Evolutionary conservation across 1,284 basidiomycete species (phyloP), one percentile per base, ranked within the genome.

Genomic region (Puccinia polysora): DNA sequence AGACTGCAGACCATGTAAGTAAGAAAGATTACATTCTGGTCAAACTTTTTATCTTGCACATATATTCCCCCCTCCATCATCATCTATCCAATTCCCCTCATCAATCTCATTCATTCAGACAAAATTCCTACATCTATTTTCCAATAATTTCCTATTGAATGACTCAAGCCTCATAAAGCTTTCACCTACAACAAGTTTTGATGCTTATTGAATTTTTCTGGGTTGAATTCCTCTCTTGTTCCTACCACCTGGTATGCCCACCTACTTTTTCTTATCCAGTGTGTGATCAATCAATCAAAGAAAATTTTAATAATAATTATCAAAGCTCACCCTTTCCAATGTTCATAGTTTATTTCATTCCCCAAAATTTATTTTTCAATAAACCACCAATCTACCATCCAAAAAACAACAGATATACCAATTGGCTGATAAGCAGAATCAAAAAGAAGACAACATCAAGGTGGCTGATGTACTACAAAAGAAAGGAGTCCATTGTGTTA

Each of bases 271-370:
- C n/a, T n/a, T n/a, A 50, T 28, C 15, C 40, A 18, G 14, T 49
- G 18, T 20, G 5, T 5, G 34, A 25, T 23, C 14, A 67, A 53
- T n/a, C n/a, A 53, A 25, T 47, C 25, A n/a, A n/a, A n/a, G n/a
- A n/a, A n/a, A n/a, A n/a, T n/a, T n/a, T n/a, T n/a, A n/a, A n/a
- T n/a, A 67, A 58, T 40, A 18, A 32, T n/a, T n/a, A n/a, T n/a
- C n/a, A 15, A 69, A 69, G 65, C 65, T 69, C 65, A 69, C 65
- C 43, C 65, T 69, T 32, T 52, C 65, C 65, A 55, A 69, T 69
- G 65, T 69, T 59, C 43, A 40, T 34, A 69, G 59, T 36, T 34
- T 62, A 49, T 60, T 49, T 18, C 56, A 70, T 32, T 32, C 25
- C 52, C 49, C 32, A 65, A 28, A 50, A 38, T 52, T 53, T 30